These are phyloP conservation scores for Lanmaoa rubissima DNA, from an alignment of 768 basidiomycete genomes.

Conservation along the genomic window DNA sequence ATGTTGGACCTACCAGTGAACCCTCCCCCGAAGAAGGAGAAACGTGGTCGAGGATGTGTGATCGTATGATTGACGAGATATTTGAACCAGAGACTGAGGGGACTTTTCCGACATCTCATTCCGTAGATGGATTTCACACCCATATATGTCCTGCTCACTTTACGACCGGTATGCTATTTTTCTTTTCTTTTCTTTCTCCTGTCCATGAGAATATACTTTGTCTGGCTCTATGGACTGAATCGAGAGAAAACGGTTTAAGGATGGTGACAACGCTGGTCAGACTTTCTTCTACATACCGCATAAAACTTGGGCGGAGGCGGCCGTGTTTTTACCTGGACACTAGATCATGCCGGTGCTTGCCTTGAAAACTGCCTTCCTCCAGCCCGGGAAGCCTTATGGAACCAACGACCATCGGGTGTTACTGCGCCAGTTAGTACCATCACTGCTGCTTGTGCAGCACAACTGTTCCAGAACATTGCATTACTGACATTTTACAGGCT, in stretches of 20 bases:
- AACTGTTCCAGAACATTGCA: too few species aligned
- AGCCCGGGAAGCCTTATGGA: too few species aligned
- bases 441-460: too few species aligned
- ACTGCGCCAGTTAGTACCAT: too few species aligned
- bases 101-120: conserved; percentile 20
- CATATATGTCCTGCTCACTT: conserved; percentile 72
- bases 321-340: too few species aligned
- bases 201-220: conserved; percentile 39
- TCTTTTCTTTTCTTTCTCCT: conserved; percentile 18
- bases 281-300: too few species aligned
- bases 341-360: too few species aligned
- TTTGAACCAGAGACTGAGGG: conserved; percentile 20
- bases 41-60: conserved; percentile 55
- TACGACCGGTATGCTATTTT: conserved; percentile 58
- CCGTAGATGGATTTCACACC: conserved; percentile 43
- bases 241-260: background rate
- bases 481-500: too few species aligned
- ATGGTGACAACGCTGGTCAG: too few species aligned
- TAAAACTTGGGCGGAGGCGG: too few species aligned
- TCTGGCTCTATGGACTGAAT: conserved; percentile 24
- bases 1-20: conserved; percentile 52
- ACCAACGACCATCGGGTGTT: too few species aligned
- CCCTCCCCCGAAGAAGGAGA: conserved; percentile 63
- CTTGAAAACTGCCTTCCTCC: too few species aligned
- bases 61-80: conserved; percentile 55